Percentiles rank a stretch among this genome's conserved stretches.
These are phyloP conservation scores for Mrakia frigida DNA, from an alignment of 768 basidiomycete species.

Conservation along the genomic window DNA sequence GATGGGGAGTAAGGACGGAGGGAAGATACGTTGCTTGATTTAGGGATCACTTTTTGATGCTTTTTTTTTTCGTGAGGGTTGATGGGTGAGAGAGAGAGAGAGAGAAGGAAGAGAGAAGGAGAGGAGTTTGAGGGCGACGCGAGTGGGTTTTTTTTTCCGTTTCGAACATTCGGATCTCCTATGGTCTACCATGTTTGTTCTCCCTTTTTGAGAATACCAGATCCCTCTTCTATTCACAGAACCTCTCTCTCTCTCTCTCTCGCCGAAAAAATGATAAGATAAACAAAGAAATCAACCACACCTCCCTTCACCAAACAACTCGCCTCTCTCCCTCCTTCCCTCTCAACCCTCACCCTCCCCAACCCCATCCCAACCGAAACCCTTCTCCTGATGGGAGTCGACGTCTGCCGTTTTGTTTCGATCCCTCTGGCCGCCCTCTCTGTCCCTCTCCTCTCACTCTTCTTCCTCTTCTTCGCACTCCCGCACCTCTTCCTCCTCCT, in stretches of 20 bases:
- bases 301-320: background rate
- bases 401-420: background rate
- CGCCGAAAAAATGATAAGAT: too few relatives aligned
- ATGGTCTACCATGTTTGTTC: too few relatives aligned
- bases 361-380: background rate
- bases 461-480: background rate
- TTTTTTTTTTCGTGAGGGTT: too few relatives aligned
- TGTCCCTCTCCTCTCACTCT: background rate
- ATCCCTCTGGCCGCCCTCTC: background rate
- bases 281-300: background rate
- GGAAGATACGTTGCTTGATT: background rate
- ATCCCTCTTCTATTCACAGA: too few relatives aligned
- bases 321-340: background rate
- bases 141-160: too few relatives aligned
- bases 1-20: background rate
- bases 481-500: background rate
- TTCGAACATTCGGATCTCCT: too few relatives aligned
- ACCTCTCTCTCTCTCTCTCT: too few relatives aligned
- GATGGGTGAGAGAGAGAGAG: too few relatives aligned
- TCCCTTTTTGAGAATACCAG: too few relatives aligned
- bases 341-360: background rate
- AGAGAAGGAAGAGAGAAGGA: too few relatives aligned
- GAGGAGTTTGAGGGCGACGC: too few relatives aligned
- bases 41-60: background rate
- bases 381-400: background rate